Conservation (phyloP, 2,329 filamentous ascomycete species). For the Colletotrichum camelliae region DNA sequence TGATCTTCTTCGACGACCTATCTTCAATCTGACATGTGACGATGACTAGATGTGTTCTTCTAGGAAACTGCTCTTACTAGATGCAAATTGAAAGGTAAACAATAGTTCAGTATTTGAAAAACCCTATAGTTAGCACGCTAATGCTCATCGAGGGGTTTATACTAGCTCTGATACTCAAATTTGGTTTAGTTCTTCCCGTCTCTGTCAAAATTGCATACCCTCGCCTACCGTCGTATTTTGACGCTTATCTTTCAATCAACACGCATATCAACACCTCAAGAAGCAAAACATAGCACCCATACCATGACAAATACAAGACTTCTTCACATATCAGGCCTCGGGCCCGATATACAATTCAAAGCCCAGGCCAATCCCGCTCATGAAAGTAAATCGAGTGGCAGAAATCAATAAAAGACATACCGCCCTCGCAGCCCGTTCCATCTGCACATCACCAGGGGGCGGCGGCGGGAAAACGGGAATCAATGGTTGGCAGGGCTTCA, state of each 20-base stretch:
- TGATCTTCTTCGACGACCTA: not conserved
- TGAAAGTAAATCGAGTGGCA: not conserved
- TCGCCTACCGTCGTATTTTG: too few species aligned
- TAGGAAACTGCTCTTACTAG: too few species aligned
- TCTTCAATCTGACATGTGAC: not conserved
- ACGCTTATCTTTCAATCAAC: too few species aligned
- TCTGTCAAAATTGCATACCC: not conserved
- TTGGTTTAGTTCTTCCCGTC: too few species aligned
- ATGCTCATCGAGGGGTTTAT: too few species aligned
- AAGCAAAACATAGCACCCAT: not conserved
- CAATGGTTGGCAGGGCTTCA: not conserved
- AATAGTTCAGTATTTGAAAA: too few species aligned
- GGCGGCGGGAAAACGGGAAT: not conserved
- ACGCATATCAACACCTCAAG: too few species aligned
- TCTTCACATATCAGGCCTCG: not conserved
- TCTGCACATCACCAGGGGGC: not conserved
- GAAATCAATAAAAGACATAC: not conserved
- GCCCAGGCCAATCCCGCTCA: not conserved
- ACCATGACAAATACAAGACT: not conserved
- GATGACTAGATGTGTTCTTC: too few species aligned
- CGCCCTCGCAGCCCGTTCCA: not conserved
- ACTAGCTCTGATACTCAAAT: too few species aligned
- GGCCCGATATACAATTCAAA: not conserved
- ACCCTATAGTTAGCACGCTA: too few species aligned
- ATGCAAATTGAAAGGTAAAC: too few species aligned